Base-by-base conservation (phyloP, 768 basidiomycete species). In the Trametes coccinea region DNA sequence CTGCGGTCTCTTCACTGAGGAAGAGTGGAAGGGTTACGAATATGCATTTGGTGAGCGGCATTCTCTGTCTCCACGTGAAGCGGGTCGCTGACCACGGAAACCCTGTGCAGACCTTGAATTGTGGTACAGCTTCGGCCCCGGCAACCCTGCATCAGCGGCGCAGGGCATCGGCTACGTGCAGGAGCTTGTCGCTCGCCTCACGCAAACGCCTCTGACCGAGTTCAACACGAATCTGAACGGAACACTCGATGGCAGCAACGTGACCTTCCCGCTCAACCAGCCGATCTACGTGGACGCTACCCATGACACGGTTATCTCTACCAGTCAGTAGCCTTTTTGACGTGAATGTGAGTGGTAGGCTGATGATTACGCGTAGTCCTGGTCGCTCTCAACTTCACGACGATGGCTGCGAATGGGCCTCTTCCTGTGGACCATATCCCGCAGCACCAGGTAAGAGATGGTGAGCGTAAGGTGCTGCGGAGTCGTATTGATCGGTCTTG, bases 11-110 rank as follows among this genome's bases (percentile, higher is more conserved):
- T 83, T 84, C 72, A 82, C 82, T 3, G 71, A 80, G 60, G 74
- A 79, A 44, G 82, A 84, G 66, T 84, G 82, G 82, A 75, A 76
- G 63, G 77, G 79, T 1, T 83, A 77, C 61, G 77, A 80, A 54
- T 82, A 84, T 65, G 70, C 73, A 30, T 63, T 55, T 31, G 74
- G 74, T 74, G 34, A 53, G 74, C 22, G 22, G 22, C 22, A 22
- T 22, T 22, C 22, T 22, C 22, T 63, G 10, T 13, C 27, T 7
- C 2, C 4, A 11, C 0, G 13, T 31, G 6, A 30, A 14, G 14
- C 22, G 17, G 40, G n/a, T 14, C 9, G 46, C 41, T 45, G 29
- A 53, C 56, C 11, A 40, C 54, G 3, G 31, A 30, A n/a, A 30
- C 13, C 30, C 11, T 6, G 11, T 50, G 22, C 22, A 65, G 68